Conservation (phyloP, 345 rosid genomes). For the Cardiospermum halicacabum region DNA sequence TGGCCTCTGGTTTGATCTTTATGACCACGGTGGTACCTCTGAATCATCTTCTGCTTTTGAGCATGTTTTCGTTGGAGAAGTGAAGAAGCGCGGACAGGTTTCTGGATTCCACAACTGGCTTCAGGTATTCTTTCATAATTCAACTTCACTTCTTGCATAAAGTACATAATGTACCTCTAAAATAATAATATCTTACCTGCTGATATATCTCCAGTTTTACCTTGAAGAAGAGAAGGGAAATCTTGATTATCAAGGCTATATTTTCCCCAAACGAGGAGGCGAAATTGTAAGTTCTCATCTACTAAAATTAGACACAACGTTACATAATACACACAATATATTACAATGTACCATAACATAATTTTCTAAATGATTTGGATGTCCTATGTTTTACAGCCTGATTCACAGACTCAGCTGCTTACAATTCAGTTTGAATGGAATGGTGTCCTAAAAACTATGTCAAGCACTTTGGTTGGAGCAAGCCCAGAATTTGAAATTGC, state of each 20-base stretch:
- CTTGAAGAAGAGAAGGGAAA: slow-evolving; percentile 88
- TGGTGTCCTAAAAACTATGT: slow-evolving; percentile 75
- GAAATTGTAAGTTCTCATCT: slow-evolving; percentile 48
- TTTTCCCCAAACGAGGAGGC: slow-evolving; percentile 69
- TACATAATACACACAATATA: too few species aligned
- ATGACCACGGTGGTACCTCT: slow-evolving; percentile 75
- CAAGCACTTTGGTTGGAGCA: slow-evolving; percentile 73
- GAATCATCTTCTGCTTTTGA: slow-evolving; percentile 92
- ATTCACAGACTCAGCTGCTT: slow-evolving; percentile 74
- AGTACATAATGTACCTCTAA: background rate
- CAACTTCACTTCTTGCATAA: background rate
- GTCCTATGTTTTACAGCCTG: slow-evolving; percentile 56
- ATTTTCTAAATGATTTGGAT: background rate
- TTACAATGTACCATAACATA: too few species aligned
- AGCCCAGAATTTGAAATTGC: slow-evolving; percentile 90
- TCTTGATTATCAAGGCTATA: slow-evolving; percentile 84
- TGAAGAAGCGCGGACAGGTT: slow-evolving; percentile 74
- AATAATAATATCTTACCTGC: background rate
- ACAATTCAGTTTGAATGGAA: slow-evolving; percentile 90
- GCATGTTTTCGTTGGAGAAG: slow-evolving; percentile 95
- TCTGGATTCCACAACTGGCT: slow-evolving; percentile 96
- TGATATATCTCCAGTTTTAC: slow-evolving; percentile 48
- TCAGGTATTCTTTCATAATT: slow-evolving; percentile 45
- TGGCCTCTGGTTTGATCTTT: slow-evolving; percentile 79
- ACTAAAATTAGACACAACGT: too few species aligned